A percentile compares a stretch with the other conserved stretches of the same genome.
Conservation (phyloP, 1,284 basidiomycete species). For the Ceratobasidium sp. region DNA sequence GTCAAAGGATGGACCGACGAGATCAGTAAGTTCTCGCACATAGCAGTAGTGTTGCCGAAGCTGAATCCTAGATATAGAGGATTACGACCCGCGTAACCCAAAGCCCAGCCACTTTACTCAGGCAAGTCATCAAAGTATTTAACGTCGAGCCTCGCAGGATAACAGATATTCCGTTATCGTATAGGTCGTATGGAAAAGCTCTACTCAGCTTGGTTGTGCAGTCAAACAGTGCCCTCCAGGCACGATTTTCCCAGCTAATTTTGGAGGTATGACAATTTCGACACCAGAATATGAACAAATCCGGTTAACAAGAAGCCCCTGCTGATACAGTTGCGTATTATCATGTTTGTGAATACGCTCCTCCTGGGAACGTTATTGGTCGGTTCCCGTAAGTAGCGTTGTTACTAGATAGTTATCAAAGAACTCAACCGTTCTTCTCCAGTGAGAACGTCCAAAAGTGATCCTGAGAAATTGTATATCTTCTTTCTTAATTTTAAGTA, state of each 20-base stretch:
- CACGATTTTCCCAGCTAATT: conserved; percentile 59
- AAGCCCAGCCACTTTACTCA: conserved; percentile 72
- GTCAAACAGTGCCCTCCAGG: conserved; percentile 57
- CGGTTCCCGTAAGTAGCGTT: no score
- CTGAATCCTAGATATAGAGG: conserved; percentile 19
- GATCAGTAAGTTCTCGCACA: conserved; percentile 58
- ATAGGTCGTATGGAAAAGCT: conserved; percentile 70
- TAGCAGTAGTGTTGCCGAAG: not conserved
- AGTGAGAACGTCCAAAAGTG: conserved; percentile 27
- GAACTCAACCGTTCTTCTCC: not conserved
- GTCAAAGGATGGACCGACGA: conserved; percentile 69
- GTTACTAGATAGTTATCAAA: conserved; percentile 64
- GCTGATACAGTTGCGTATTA: conserved; percentile 56
- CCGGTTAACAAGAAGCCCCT: not conserved
- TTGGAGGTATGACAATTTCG: conserved; percentile 56
- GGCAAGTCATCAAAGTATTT: conserved; percentile 34
- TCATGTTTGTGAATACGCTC: conserved; percentile 72
- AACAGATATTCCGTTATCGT: no score
- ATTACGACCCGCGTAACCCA: conserved; percentile 66
- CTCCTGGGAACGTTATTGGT: conserved; percentile 68
- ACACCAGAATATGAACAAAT: not conserved
- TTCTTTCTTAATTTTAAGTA: no score
- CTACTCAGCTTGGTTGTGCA: conserved; percentile 68
- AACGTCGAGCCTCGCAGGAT: no score
- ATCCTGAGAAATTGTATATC: no score